Conservation (phyloP, 495 filamentous ascomycete genomes). For the Tuber brumale region DNA sequence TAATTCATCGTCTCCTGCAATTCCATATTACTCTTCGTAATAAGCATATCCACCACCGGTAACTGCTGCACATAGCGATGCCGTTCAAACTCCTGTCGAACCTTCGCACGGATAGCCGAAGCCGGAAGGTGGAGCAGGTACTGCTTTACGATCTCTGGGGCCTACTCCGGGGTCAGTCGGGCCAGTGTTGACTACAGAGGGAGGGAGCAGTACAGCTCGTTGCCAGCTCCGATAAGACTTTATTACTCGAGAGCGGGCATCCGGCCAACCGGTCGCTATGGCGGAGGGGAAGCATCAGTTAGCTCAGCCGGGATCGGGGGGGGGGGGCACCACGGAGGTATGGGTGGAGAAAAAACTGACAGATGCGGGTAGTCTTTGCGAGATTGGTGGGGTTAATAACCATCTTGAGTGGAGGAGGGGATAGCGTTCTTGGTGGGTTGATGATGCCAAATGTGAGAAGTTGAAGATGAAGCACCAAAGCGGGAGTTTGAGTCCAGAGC, state of each 20-base stretch:
- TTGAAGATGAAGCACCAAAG: conserved; percentile 10
- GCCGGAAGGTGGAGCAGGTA: conserved; percentile 87
- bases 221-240: conserved; percentile 89
- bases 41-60: conserved; percentile 74
- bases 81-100: conserved; percentile 95
- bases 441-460: conserved; percentile 10
- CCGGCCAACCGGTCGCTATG: conserved; percentile 82
- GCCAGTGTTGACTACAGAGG: conserved; percentile 5
- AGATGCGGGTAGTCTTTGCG: conserved; percentile 79
- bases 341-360: conserved; percentile 52
- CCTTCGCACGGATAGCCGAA: conserved; percentile 80
- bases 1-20: conserved; percentile 99
- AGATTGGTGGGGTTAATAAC: conserved; percentile 90
- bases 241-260: conserved; percentile 75
- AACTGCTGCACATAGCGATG: conserved; percentile 89
- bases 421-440: conserved; percentile 9
- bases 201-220: conserved; percentile 64
- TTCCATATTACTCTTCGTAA: conserved; percentile 81
- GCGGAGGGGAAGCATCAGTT: conserved; percentile 32
- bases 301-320: not conserved
- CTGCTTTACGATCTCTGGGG: conserved; percentile 92
- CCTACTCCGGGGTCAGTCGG: conserved; percentile 48
- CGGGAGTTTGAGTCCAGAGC: conserved; percentile 16
- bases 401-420: conserved; percentile 46
- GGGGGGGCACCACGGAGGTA: not conserved